These are phyloP conservation scores for Jimgerdemannia flammicorona DNA, from an alignment of 192 early-diverging fungal genomes.

Conservation along the genomic window DNA sequence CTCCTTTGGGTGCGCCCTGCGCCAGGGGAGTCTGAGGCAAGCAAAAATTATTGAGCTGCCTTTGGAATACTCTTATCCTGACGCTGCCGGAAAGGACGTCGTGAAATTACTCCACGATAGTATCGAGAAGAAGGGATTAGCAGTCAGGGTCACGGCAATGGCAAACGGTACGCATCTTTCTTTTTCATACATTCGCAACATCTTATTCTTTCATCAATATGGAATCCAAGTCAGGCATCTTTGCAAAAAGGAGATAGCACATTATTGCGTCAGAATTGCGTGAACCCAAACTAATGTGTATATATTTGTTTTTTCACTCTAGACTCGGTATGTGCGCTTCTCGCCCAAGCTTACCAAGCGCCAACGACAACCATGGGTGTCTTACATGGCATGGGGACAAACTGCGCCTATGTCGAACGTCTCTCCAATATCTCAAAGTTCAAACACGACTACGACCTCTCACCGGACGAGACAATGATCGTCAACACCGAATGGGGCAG, in stretches of 20 bases:
- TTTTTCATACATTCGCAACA: slow-evolving; percentile 17
- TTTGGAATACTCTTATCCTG: slow-evolving; percentile 77
- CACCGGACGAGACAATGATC: slow-evolving; percentile 60
- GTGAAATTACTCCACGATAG: slow-evolving; percentile 74
- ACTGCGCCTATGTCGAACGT: slow-evolving; percentile 72
- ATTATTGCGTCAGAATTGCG: too few species aligned
- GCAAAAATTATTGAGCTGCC: slow-evolving; percentile 64
- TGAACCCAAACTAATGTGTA: slow-evolving; percentile 12
- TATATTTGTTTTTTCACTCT: slow-evolving; percentile 31
- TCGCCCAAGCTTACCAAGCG: slow-evolving; percentile 80
- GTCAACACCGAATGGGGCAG: slow-evolving; percentile 96
- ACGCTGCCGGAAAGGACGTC: slow-evolving; percentile 80
- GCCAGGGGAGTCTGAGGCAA: slow-evolving; percentile 64
- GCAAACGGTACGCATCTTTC: slow-evolving; percentile 27
- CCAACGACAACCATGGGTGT: slow-evolving; percentile 77
- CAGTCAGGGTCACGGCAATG: slow-evolving; percentile 52
- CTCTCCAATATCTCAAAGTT: slow-evolving; percentile 38
- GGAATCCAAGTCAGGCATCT: too few species aligned
- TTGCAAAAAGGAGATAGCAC: too few species aligned
- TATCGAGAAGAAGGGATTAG: slow-evolving; percentile 62
- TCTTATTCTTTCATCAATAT: neutral
- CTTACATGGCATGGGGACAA: slow-evolving; percentile 92
- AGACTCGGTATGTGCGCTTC: slow-evolving; percentile 89
- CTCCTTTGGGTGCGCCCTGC: slow-evolving; percentile 70
- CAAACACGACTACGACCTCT: slow-evolving; percentile 18